Base-by-base conservation (phyloP, 1,284 basidiomycete genomes). In the Salmacisia buchloeana region DNA sequence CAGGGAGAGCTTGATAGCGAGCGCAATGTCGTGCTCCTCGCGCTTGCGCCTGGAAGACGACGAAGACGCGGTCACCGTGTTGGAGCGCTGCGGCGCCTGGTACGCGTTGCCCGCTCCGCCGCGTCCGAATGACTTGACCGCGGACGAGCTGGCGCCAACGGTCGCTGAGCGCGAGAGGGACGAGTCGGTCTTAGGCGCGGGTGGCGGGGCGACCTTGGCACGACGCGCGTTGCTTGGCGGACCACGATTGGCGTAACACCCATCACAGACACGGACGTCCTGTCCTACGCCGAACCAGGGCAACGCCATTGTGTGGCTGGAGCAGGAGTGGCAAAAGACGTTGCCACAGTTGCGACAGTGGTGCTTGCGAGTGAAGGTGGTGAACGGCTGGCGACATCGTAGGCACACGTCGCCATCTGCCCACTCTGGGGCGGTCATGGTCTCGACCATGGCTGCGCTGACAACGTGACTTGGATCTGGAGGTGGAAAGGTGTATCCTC, bases 261-360 rank as follows among this genome's bases (percentile, higher is more conserved):
- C 85, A 71, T 99, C 94, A 71, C 96, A 98, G 1, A 98, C 94
- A 52, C 96, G 85, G 2, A 99, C 96, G 61, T 91, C 88, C 76
- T 97, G 90, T 2, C 88, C 85, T 73, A 98, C 94, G 12, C 96
- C 96, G 76, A 92, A 97, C 80, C 94, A 91, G 1, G 96, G 94
- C 13, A 98, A 83, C 0, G 92, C 82, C 81, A 92, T 86, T 1
- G 84, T 84, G 81, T 92, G 91, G 41, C 89, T 88, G 0, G 92
- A 94, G 81, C 96, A 99, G 61, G 88, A 85, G 66, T 94, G 92
- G 81, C 97, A 94, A 77, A 97, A 98, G 21, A 98, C 92, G 75
- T 90, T 88, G 9, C 96, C 96, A 80, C 96, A 99, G 81, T 97
- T 97, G 7, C 96, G 87, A 80, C 96, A 99, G 80, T 99, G 96